Evolutionary conservation across 306 rosid genomes (phyloP).

Genomic region (Castanea mollissima): DNA sequence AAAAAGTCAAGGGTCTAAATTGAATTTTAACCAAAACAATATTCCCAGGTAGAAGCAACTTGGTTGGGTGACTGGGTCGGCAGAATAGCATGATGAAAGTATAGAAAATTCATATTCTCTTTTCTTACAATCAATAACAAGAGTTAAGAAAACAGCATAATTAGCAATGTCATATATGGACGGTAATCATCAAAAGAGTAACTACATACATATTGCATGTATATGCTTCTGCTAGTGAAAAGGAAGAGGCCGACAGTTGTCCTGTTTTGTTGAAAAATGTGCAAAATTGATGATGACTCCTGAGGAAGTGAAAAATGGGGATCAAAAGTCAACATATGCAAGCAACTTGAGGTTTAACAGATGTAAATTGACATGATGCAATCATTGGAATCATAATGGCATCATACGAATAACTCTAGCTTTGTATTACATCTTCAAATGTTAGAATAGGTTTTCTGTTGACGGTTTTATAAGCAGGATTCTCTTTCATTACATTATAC

Average conservation of each 20-base stretch:
- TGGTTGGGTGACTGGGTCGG: neutral
- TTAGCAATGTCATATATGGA: neutral
- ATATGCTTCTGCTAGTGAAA: too few species aligned
- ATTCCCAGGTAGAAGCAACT: neutral
- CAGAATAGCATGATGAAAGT: neutral
- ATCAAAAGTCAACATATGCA: neutral
- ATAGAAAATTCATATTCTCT: neutral
- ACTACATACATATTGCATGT: neutral
- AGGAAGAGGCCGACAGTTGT: neutral
- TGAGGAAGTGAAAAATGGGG: neutral
- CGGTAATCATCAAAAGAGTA: neutral
- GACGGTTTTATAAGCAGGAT: neutral
- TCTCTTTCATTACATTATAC: neutral
- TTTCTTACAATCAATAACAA: too few species aligned
- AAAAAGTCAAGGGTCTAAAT: too few species aligned
- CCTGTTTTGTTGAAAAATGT: neutral
- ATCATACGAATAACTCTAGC: neutral
- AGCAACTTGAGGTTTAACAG: too few species aligned
- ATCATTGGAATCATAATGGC: neutral
- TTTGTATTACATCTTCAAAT: neutral
- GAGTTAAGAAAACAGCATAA: neutral
- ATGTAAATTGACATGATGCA: neutral
- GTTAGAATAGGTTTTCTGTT: neutral
- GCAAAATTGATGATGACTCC: neutral
- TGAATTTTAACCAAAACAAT: neutral